A percentile compares a stretch with the other conserved stretches of the same genome.
These are phyloP conservation scores for Trametes coccinea DNA, from an alignment of 768 basidiomycete genomes.

Conservation along the genomic window DNA sequence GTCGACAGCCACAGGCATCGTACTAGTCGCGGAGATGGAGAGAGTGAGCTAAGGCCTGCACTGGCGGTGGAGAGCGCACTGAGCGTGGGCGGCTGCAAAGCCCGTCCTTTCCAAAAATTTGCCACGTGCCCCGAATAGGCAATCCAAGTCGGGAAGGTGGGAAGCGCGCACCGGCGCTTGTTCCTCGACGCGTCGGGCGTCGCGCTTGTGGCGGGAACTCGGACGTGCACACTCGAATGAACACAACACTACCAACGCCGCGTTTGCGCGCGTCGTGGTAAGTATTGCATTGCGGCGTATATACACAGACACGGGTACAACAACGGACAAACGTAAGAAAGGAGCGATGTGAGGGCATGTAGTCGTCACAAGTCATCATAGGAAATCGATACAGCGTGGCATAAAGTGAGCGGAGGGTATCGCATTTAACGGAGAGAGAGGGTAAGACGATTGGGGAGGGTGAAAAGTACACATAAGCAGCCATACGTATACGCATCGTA, in stretches of 20 bases:
- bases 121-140: constrained; percentile 29
- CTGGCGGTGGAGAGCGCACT: no score
- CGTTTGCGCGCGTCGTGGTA: not conserved
- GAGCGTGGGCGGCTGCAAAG: constrained; percentile 3
- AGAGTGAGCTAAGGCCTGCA: constrained; percentile 1
- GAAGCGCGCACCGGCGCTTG: constrained; percentile 3
- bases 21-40: constrained; percentile 8
- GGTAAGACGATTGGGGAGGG: not conserved
- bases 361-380: constrained; percentile 5
- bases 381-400: constrained; percentile 7
- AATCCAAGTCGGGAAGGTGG: constrained; percentile 16
- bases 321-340: not conserved
- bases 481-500: constrained; percentile 1
- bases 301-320: constrained; percentile 20
- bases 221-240: not conserved
- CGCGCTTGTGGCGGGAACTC: not conserved
- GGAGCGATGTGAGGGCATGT: not conserved
- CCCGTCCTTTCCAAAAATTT: constrained; percentile 27
- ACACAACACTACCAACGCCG: not conserved
- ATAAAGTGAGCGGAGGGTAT: constrained; percentile 1
- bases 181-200: not conserved
- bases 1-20: constrained; percentile 34
- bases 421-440: not conserved
- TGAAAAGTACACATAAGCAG: constrained; percentile 5
- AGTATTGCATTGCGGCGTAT: constrained; percentile 16